Conservation (phyloP, 169 alveolate genomes). For the Pseudocohnilembus persalinus region DNA sequence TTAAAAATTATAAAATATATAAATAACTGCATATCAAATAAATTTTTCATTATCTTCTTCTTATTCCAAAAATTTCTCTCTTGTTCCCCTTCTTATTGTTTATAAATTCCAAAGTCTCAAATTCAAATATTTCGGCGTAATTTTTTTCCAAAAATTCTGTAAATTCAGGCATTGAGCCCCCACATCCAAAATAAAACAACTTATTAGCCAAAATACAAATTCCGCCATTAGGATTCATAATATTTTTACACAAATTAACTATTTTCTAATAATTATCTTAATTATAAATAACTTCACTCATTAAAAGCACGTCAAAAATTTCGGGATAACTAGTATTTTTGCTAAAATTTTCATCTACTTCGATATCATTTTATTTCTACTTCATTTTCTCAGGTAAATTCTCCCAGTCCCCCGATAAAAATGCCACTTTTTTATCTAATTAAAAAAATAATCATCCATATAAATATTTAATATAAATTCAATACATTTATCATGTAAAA, state of each 20-base stretch:
- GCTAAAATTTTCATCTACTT: background rate
- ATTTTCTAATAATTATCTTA: slow-evolving; percentile 59
- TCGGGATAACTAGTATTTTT: slow-evolving; percentile 3
- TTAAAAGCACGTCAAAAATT: slow-evolving; percentile 48
- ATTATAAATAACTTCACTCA: slow-evolving; percentile 65
- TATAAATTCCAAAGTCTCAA: slow-evolving; percentile 7
- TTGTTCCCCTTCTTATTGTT: slow-evolving; percentile 25
- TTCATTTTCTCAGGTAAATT: slow-evolving; percentile 23
- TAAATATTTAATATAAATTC: no score
- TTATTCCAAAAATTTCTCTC: slow-evolving; percentile 13
- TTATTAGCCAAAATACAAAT: slow-evolving; percentile 52
- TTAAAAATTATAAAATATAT: no score
- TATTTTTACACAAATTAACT: slow-evolving; percentile 36
- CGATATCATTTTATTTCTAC: slow-evolving; percentile 5
- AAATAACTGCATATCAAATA: no score
- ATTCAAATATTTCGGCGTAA: slow-evolving; percentile 1
- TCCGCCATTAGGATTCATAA: slow-evolving; percentile 48
- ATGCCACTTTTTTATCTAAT: slow-evolving; percentile 30
- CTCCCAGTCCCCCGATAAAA: slow-evolving; percentile 62
- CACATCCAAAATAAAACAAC: slow-evolving; percentile 63
- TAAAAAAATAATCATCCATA: no score
- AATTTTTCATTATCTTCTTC: no score
- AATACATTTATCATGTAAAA: background rate
- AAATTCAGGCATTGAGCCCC: slow-evolving; percentile 63
- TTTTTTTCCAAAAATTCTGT: slow-evolving; percentile 19